Conservation (phyloP, 345 rosid genomes). For the Litchi chinensis region DNA sequence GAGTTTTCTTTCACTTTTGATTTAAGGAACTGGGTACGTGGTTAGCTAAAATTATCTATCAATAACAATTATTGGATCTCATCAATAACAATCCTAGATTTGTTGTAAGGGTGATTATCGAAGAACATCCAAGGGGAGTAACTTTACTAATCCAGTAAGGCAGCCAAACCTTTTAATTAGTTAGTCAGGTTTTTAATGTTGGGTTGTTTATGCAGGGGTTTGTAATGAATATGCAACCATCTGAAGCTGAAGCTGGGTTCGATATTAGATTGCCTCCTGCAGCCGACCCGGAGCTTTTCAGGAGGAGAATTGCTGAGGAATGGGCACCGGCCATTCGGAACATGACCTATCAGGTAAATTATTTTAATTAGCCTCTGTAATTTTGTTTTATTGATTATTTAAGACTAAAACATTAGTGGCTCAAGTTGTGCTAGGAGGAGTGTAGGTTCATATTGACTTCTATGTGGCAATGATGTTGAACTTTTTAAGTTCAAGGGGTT, state of each 20-base stretch:
- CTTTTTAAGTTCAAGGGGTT: too few relatives aligned
- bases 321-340: constrained; percentile 89
- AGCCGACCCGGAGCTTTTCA: constrained; percentile 59
- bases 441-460: too few relatives aligned
- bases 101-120: too few relatives aligned
- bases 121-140: too few relatives aligned
- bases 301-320: constrained; percentile 69
- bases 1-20: constrained; percentile 26
- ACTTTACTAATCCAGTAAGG: too few relatives aligned
- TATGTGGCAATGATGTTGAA: too few relatives aligned
- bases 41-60: too few relatives aligned
- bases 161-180: background rate
- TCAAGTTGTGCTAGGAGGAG: too few relatives aligned
- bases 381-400: background rate
- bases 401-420: too few relatives aligned
- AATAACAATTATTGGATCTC: too few relatives aligned
- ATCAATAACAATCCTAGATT: too few relatives aligned
- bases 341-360: constrained; percentile 68
- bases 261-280: constrained; percentile 83
- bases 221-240: constrained; percentile 94
- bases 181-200: background rate
- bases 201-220: constrained; percentile 51
- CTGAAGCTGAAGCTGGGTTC: constrained; percentile 95
- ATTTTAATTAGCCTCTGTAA: background rate
- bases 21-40: too few relatives aligned